Evolutionary conservation across 2,329 filamentous ascomycete species (phyloP).

Genomic region (Fusarium xyrophilum): DNA sequence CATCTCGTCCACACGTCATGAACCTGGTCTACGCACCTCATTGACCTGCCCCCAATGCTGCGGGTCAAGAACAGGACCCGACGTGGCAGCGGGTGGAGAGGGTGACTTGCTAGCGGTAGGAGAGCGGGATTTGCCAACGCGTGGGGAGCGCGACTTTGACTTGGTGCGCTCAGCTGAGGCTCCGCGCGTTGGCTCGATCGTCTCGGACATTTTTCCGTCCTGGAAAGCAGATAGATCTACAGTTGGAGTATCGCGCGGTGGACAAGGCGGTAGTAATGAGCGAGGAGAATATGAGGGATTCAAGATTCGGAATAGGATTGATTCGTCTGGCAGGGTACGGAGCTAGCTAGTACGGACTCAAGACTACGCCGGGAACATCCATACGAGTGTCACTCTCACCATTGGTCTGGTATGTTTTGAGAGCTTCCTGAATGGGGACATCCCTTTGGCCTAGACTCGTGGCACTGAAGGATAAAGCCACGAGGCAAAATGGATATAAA

Average conservation of each 20-base stretch:
- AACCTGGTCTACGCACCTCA: conserved; percentile 12
- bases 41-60: conserved; percentile 32
- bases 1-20: neutral
- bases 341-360: neutral
- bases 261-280: no score
- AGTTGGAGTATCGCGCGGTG: neutral
- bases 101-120: no score
- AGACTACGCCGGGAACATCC: neutral
- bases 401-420: neutral
- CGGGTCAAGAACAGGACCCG: conserved; percentile 21
- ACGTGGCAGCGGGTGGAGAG: neutral
- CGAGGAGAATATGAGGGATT: neutral
- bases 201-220: neutral
- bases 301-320: neutral
- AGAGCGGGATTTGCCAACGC: no score
- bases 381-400: neutral
- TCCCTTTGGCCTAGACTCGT: neutral
- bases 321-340: neutral
- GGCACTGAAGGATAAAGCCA: fast-evolving
- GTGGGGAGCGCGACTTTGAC: no score
- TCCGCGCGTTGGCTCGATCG: neutral
- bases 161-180: neutral
- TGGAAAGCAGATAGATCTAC: neutral
- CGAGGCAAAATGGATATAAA: fast-evolving
- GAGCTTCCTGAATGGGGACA: neutral